Evolutionary conservation across 768 basidiomycete genomes (phyloP).

Genomic region (Boletus subcaerulescens): DNA sequence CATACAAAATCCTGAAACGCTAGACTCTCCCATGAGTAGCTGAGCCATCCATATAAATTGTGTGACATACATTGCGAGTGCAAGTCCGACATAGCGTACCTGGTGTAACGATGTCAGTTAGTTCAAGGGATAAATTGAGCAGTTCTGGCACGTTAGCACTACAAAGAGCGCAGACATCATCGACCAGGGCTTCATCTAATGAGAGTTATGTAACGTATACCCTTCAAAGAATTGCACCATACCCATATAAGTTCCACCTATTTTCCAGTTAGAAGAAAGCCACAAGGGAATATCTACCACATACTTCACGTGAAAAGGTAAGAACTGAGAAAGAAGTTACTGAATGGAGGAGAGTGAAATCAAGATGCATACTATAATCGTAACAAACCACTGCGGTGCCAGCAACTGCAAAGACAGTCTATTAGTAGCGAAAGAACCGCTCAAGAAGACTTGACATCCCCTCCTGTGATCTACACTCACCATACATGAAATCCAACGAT

Average conservation of each 20-base stretch:
- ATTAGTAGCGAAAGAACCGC: neutral
- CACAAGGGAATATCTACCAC: neutral
- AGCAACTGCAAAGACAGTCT: neutral
- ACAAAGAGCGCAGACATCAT: conserved; percentile 10
- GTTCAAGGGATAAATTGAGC: neutral
- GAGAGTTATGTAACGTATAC: neutral
- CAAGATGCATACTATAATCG: conserved; percentile 4
- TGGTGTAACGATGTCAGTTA: neutral
- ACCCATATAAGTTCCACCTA: conserved; percentile 16
- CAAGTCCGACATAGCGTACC: conserved; percentile 10
- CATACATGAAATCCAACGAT: too few relatives aligned
- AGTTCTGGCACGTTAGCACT: neutral
- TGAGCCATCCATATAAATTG: neutral
- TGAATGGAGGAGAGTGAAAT: neutral
- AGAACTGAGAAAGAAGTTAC: conserved; percentile 1
- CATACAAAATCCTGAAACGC: neutral
- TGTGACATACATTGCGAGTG: conserved; percentile 2
- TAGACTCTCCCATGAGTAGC: neutral
- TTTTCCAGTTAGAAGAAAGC: neutral
- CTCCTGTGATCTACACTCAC: too few relatives aligned
- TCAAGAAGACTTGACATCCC: too few relatives aligned
- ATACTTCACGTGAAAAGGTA: conserved; percentile 8
- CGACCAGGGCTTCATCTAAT: conserved; percentile 12
- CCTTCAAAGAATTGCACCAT: neutral
- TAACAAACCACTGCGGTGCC: conserved; percentile 1